Conservation (phyloP, 2,329 filamentous ascomycete genomes). For the Pezicula carpinea region DNA sequence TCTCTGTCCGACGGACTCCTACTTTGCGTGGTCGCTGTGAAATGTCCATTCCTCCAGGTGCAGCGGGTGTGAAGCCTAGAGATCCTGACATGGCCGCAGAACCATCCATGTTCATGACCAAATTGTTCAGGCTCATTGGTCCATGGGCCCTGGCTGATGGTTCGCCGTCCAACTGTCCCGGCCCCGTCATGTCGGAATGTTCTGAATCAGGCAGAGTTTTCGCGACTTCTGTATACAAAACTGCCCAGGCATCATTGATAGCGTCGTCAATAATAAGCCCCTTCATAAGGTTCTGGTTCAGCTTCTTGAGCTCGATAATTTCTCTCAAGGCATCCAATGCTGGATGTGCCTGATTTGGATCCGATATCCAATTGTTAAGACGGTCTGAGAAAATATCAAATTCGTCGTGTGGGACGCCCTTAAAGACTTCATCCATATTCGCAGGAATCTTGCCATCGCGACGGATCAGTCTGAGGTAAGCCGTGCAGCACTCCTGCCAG, state of each 20-base stretch:
- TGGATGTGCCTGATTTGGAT: constrained; percentile 39
- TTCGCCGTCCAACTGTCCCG: constrained; percentile 39
- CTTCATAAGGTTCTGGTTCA: constrained; percentile 88
- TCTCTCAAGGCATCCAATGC: constrained; percentile 61
- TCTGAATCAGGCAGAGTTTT: constrained; percentile 44
- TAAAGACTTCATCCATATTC: constrained; percentile 64
- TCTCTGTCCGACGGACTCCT: constrained; percentile 36
- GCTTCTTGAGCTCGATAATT: constrained; percentile 64
- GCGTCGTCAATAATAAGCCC: constrained; percentile 82
- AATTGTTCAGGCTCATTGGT: constrained; percentile 27
- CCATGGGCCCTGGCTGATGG: constrained; percentile 23
- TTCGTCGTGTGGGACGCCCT: constrained; percentile 58
- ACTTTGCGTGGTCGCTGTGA: constrained; percentile 22
- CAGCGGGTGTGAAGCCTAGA: not conserved
- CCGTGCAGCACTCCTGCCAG: constrained; percentile 25
- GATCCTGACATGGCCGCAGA: not conserved
- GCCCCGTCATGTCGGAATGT: constrained; percentile 38
- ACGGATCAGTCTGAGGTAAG: constrained; percentile 46
- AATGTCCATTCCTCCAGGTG: constrained; percentile 18
- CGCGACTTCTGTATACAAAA: constrained; percentile 65
- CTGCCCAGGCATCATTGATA: constrained; percentile 84
- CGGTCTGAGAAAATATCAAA: constrained; percentile 55
- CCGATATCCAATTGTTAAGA: constrained; percentile 54
- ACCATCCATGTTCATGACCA: constrained; percentile 27
- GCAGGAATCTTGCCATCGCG: constrained; percentile 50